Evolutionary conservation across 176 grass and related monocot genomes (phyloP), one percentile per base, ranked within the genome.

Genomic region (Carex littledalei): DNA sequence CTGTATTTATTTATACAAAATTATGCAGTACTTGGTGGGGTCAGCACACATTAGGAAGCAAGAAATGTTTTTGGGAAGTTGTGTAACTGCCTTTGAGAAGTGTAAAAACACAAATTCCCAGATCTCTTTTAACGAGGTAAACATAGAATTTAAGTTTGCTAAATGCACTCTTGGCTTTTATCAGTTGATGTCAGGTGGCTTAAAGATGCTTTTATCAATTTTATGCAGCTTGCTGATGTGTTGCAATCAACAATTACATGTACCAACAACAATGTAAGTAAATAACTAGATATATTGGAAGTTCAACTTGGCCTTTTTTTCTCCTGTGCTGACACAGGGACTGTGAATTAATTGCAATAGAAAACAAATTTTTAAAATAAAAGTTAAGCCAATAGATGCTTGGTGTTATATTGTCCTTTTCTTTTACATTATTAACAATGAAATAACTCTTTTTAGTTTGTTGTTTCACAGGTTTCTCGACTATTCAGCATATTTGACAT

Each of bases 21-120:
- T 69, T 69, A 22, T 82, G 73, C 93, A 96, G 97, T 91, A 95
- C 62, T 82, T 99, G 88, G 79, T 93, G 34, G 97, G 97, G 59
- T 94, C 90, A 5, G 91, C 90, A 21, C 91, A 94, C 55, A 49
- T 99, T 7, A 91, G 67, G 73, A 99, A 88, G 84, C 97, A 96
- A 39, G 85, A 91, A 3, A 60, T 85, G 68, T 96, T 99, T 63
- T 87, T 68, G 66, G 86, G 67, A 54, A 85, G 84, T 11, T 94
- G 91, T 18, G 81, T 89, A 78, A 80, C 81, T 4, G 91, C 93
- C 29, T 99, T 95, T 64, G 90, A 93, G 58, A 92, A 84, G 61
- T 95, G 88, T 81, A 87, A 84, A 78, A 80, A 50, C 12, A 87
- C 75, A 11, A 67, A 35, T 39, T 87, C 32, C 60, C 80, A 82